Evolutionary conservation across 1,284 basidiomycete species (phyloP).

Genomic region (Irpex rosettiformis): DNA sequence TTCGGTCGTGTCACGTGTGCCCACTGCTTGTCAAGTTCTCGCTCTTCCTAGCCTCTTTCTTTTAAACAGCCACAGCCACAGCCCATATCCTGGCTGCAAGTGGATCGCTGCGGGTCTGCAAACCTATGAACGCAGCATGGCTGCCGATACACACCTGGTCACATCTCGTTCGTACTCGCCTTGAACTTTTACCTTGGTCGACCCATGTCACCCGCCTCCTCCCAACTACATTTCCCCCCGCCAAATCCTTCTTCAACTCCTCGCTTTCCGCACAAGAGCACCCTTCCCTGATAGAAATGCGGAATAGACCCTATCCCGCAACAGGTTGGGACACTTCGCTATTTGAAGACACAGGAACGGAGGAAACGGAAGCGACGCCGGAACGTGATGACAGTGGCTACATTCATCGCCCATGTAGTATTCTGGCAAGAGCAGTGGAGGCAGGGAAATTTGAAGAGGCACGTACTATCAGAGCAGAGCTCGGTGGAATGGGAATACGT

Average conservation of each 20-base stretch:
- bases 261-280: slow-evolving; percentile 23
- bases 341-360: slow-evolving; percentile 26
- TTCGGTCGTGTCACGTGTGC: too few species aligned
- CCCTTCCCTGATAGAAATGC: slow-evolving; percentile 28
- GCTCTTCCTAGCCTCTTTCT: too few species aligned
- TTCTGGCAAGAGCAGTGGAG: slow-evolving; percentile 22
- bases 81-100: too few species aligned
- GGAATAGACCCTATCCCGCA: slow-evolving; percentile 25
- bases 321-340: slow-evolving; percentile 25
- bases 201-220: background rate
- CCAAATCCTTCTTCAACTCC: slow-evolving; percentile 21
- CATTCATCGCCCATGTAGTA: slow-evolving; percentile 9
- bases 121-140: slow-evolving; percentile 1
- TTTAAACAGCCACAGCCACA: too few species aligned
- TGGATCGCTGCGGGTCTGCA: background rate
- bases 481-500: slow-evolving; percentile 28
- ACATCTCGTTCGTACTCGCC: background rate
- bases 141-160: background rate
- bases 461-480: slow-evolving; percentile 26
- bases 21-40: too few species aligned
- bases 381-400: background rate
- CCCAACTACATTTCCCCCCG: slow-evolving; percentile 6
- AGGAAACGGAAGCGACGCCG: slow-evolving; percentile 18
- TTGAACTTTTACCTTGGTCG: background rate
- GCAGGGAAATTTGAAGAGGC: slow-evolving; percentile 23